phyloP scores from a whole-genome alignment of 345 rosid genomes.

The Linum usitatissimum region DNA sequence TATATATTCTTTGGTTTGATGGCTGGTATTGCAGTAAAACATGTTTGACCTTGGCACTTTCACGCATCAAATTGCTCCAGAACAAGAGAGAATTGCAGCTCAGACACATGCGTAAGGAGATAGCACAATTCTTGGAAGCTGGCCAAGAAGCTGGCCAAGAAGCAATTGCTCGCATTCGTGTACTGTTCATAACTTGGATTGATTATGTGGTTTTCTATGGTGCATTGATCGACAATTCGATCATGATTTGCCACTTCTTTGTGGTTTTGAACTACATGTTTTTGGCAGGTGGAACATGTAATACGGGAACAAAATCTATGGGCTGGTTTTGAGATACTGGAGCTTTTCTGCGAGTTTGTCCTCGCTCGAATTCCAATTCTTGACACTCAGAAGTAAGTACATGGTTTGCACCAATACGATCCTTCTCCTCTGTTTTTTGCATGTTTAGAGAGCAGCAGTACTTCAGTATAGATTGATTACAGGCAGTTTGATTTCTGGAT shows the following conservation, averaged over 20 bases:
- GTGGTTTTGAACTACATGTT: constrained; percentile 1
- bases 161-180: constrained; percentile 90
- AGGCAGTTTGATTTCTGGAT: neutral
- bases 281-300: constrained; percentile 82
- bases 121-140: constrained; percentile 84
- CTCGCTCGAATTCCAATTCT: constrained; percentile 82
- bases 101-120: constrained; percentile 83
- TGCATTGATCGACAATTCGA: neutral
- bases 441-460: neutral
- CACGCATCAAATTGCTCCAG: constrained; percentile 78
- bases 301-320: constrained; percentile 71
- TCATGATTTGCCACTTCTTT: neutral
- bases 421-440: neutral
- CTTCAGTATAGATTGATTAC: neutral
- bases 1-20: constrained; percentile 1
- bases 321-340: constrained; percentile 81
- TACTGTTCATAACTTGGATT: constrained; percentile 9
- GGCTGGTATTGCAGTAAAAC: constrained; percentile 54
- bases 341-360: constrained; percentile 81
- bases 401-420: neutral
- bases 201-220: constrained; percentile 6
- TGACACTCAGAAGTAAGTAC: constrained; percentile 65
- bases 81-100: constrained; percentile 92
- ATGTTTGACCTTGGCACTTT: constrained; percentile 56
- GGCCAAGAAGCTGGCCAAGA: constrained; percentile 95